These are phyloP conservation scores for Pouteria campechiana DNA, from an alignment of 179 eudicot genomes.

Conservation along the genomic window DNA sequence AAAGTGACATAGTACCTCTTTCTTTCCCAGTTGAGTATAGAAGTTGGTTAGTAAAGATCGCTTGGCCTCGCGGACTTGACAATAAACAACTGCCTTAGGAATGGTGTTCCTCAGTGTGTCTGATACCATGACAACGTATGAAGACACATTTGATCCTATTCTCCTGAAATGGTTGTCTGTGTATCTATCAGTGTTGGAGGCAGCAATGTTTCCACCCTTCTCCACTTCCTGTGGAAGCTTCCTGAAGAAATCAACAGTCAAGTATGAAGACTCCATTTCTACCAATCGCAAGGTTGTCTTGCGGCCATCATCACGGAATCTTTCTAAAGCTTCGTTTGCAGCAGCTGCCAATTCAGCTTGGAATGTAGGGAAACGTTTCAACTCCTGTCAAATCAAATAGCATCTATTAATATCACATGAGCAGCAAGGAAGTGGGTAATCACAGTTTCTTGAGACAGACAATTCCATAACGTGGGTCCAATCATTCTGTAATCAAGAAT, in stretches of 20 bases:
- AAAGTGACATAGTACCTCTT: constrained; percentile 41
- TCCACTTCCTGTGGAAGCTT: constrained; percentile 87
- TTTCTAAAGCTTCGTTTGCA: constrained; percentile 61
- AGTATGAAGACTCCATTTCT: constrained; percentile 81
- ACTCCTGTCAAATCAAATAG: constrained; percentile 35
- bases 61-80: constrained; percentile 88
- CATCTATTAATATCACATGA: background rate
- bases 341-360: constrained; percentile 79
- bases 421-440: background rate
- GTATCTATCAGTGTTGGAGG: constrained; percentile 43
- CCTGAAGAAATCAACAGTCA: constrained; percentile 87
- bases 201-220: constrained; percentile 27
- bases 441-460: background rate
- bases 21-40: constrained; percentile 70
- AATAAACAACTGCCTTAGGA: constrained; percentile 88
- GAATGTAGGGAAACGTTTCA: constrained; percentile 76
- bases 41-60: constrained; percentile 59
- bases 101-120: constrained; percentile 64
- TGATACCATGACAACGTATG: constrained; percentile 64
- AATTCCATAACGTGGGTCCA: background rate
- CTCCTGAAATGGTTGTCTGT: constrained; percentile 75
- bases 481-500: background rate
- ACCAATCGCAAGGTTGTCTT: constrained; percentile 71
- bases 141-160: constrained; percentile 76
- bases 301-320: constrained; percentile 79